phyloP scores from a whole-genome alignment of 2,329 filamentous ascomycete genomes.

The Diaporthe sp. region DNA sequence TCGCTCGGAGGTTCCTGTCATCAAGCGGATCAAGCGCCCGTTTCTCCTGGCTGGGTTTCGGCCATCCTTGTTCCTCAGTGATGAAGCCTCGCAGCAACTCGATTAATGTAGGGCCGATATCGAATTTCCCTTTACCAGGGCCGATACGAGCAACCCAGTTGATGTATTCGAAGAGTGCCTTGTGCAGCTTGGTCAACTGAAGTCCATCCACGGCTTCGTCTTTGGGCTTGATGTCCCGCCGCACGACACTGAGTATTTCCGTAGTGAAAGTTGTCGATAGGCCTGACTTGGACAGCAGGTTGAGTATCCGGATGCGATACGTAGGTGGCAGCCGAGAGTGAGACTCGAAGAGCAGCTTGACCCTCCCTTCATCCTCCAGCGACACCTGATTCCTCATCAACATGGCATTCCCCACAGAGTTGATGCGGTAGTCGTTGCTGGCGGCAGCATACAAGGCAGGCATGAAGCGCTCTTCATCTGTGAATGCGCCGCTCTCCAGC shows the following conservation, averaged over 20 bases:
- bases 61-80: constrained; percentile 82
- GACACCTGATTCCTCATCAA: constrained; percentile 83
- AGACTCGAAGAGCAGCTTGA: constrained; percentile 77
- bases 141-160: constrained; percentile 88
- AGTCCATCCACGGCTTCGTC: constrained; percentile 65
- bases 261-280: constrained; percentile 75
- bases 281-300: constrained; percentile 81
- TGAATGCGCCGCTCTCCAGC: constrained; percentile 87
- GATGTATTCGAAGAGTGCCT: constrained; percentile 86
- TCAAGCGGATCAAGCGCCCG: constrained; percentile 57
- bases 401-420: constrained; percentile 88
- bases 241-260: constrained; percentile 78
- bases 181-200: constrained; percentile 83
- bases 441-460: constrained; percentile 87
- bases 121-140: constrained; percentile 67
- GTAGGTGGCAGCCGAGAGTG: constrained; percentile 81
- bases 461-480: constrained; percentile 84
- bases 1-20: constrained; percentile 77
- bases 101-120: constrained; percentile 78
- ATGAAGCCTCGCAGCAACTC: constrained; percentile 79
- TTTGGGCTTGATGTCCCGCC: constrained; percentile 63
- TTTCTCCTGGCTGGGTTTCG: constrained; percentile 59
- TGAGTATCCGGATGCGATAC: constrained; percentile 82
- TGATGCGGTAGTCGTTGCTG: constrained; percentile 83
- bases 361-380: constrained; percentile 75